phyloP scores from a whole-genome alignment of 1,139 yeast species.

The Sugiyamaella xylanicola region DNA sequence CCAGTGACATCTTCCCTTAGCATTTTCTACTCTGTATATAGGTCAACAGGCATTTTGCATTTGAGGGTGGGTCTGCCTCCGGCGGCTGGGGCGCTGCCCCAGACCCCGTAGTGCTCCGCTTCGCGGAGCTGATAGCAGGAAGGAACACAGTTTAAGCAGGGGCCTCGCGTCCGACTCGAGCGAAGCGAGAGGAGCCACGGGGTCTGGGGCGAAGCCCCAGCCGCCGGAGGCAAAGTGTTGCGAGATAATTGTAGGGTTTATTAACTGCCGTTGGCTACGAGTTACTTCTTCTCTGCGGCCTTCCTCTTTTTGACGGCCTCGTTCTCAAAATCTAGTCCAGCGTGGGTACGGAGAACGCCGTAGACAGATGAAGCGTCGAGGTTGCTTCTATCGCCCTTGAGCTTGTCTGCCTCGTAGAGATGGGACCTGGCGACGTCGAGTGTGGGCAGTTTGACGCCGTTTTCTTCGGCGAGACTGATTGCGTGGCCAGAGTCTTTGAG shows the following conservation, averaged over 20 bases:
- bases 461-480: slow-evolving; percentile 30
- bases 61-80: neutral
- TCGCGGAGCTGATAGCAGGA: too few species aligned
- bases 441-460: slow-evolving; percentile 31
- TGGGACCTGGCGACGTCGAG: slow-evolving; percentile 29
- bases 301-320: slow-evolving; percentile 32
- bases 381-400: slow-evolving; percentile 29
- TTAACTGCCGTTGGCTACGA: too few species aligned
- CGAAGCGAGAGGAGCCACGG: slow-evolving; percentile 1
- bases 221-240: neutral
- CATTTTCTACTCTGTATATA: slow-evolving; percentile 2
- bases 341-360: slow-evolving; percentile 35
- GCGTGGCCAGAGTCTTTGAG: slow-evolving; percentile 37
- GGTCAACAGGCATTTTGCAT: neutral
- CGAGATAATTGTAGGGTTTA: too few species aligned
- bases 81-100: neutral
- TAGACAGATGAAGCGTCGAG: slow-evolving; percentile 39
- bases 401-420: slow-evolving; percentile 29
- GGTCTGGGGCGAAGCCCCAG: neutral
- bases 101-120: neutral
- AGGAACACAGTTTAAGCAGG: too few species aligned
- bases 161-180: neutral
- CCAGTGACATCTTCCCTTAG: neutral
- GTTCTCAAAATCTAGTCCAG: slow-evolving; percentile 38
- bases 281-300: slow-evolving; percentile 3